Base-by-base conservation (phyloP, 2,329 filamentous ascomycete species). In the Nothomitra cinnamomea region DNA sequence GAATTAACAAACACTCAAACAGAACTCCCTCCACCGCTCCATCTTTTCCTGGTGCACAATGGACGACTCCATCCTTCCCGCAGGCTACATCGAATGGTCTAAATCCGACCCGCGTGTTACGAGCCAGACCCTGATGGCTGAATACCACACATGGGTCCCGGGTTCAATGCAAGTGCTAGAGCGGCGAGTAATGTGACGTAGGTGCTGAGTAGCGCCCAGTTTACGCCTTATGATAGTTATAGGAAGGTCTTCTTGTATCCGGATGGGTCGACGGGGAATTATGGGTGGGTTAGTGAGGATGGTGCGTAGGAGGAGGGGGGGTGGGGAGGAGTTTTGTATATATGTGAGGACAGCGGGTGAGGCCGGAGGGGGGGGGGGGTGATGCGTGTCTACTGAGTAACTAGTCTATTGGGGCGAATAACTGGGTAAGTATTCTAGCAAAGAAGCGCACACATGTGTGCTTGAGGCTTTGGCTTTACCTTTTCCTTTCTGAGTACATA, bases 21-120 rank as follows among this genome's bases (percentile, higher is more conserved):
- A 79, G 74, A 82, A 83, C 59, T 67, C 72, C 0, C 64, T 69
- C 45, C 77, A 80, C 57, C 70, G 75, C 19, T 76, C 73, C 35
- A 69, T 82, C 56, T 81, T 80, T 57, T 72, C 75, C 53, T 63
- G 72, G 10, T 71, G 67, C 1, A 77, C 75, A 57, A 66, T 81
- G 4, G 78, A 82, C 59, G 68, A 68, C 3, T 75, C 71, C 47
- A 73, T 82, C 24, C 57, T 66, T 38, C 66, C 73, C 0, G 68
- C 65, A 1, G 79, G 78, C 1, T 82, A 81, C 60, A 77, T 76
- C 38, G 59, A 68, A 10, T 80, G 77, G 77, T 60, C 66, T 13
- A 56, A 60, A 22, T 69, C 64, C 6, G 70, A 66, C 56, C 69
- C 64, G 49, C 69, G 62, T 57, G 64, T 69, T 2, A 62, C 57